These are phyloP conservation scores for Penicillium egyptiacum DNA, from an alignment of 495 filamentous ascomycete genomes.

Conservation along the genomic window DNA sequence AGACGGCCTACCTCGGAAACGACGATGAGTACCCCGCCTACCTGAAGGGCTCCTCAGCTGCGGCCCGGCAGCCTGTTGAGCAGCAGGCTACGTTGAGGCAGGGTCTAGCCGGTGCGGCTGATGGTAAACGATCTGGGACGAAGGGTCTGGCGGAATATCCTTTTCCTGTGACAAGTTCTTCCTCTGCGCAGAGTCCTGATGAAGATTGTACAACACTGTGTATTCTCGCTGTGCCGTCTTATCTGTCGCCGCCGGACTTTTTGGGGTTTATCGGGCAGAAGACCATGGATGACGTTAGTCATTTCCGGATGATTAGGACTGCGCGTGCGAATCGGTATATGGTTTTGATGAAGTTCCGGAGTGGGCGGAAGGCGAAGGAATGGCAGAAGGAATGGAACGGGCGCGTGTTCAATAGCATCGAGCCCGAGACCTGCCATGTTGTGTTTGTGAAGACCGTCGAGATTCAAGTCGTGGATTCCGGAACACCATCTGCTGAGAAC, in stretches of 20 bases:
- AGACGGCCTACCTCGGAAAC: conserved; percentile 54
- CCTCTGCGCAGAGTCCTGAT: conserved; percentile 31
- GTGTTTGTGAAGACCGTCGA: conserved; percentile 91
- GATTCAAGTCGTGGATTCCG: conserved; percentile 48
- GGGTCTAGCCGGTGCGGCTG: not conserved
- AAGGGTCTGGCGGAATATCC: conserved; percentile 19
- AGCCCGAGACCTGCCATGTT: conserved; percentile 96
- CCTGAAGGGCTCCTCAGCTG: conserved; percentile 45
- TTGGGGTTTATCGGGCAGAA: conserved; percentile 89
- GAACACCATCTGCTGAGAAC: conserved; percentile 32
- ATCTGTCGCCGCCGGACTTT: conserved; percentile 88
- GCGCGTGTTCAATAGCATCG: conserved; percentile 90
- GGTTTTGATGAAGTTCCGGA: conserved; percentile 94
- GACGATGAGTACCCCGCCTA: conserved; percentile 44
- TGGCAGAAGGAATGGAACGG: conserved; percentile 93
- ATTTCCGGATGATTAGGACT: conserved; percentile 94
- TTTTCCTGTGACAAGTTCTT: conserved; percentile 25
- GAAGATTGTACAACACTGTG: conserved; percentile 87
- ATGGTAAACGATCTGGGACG: not conserved
- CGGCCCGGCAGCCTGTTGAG: conserved; percentile 34
- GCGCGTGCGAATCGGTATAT: conserved; percentile 87
- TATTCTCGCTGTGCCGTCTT: conserved; percentile 90
- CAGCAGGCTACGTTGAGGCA: conserved; percentile 10
- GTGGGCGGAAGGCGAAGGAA: conserved; percentile 65
- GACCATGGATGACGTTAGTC: conserved; percentile 84